phyloP scores from a whole-genome alignment of 176 grass and related monocot genomes.

The Poa annua region DNA sequence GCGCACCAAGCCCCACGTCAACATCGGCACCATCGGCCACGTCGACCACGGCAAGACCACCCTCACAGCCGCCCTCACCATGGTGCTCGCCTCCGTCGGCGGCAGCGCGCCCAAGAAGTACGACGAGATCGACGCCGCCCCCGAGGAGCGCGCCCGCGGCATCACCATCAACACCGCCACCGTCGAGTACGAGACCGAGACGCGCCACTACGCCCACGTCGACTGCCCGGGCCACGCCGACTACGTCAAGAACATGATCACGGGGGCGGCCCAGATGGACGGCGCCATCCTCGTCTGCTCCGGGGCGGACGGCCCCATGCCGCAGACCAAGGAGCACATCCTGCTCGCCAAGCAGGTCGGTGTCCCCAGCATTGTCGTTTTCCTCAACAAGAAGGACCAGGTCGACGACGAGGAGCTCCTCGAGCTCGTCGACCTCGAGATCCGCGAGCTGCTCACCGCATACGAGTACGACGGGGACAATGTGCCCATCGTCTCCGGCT shows the following conservation, averaged over 20 bases:
- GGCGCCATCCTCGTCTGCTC: constrained; percentile 95
- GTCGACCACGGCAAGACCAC: constrained; percentile 99
- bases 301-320: constrained; percentile 96
- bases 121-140: constrained; percentile 96
- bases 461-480: constrained; percentile 86
- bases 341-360: constrained; percentile 99
- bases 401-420: constrained; percentile 98
- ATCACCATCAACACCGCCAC: constrained; percentile 99
- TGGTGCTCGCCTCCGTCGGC: constrained; percentile 86
- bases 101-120: constrained; percentile 95
- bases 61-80: constrained; percentile 95
- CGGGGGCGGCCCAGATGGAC: constrained; percentile 96
- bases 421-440: constrained; percentile 93
- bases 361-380: constrained; percentile 88
- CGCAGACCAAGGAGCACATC: constrained; percentile 99
- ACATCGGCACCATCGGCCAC: constrained; percentile 98
- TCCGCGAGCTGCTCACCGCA: constrained; percentile 75
- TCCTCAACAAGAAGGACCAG: constrained; percentile 99
- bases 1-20: constrained; percentile 93
- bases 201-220: constrained; percentile 94
- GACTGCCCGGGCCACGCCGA: constrained; percentile 96
- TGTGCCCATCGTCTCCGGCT: constrained; percentile 75
- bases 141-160: constrained; percentile 95
- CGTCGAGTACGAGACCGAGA: constrained; percentile 97
- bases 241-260: constrained; percentile 99